phyloP scores from a whole-genome alignment of 129 eudicot species.

The Tagetes patula region DNA sequence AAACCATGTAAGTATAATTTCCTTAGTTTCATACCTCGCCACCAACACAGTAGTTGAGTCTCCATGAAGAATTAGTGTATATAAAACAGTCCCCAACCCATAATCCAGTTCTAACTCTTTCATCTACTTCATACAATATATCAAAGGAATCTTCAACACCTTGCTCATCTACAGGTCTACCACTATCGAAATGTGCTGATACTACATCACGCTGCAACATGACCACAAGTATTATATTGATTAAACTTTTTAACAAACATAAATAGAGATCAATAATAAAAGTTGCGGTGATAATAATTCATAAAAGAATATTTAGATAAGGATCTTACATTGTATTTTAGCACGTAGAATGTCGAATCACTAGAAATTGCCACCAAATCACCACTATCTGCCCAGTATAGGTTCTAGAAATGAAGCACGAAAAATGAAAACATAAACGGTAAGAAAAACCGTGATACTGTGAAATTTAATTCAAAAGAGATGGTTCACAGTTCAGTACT shows the following conservation, averaged over 20 bases:
- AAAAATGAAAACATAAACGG: conserved; percentile 15
- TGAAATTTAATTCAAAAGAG: neutral
- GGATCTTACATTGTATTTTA: conserved; percentile 74
- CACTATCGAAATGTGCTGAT: conserved; percentile 84
- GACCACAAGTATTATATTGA: conserved; percentile 11
- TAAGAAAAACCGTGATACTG: neutral
- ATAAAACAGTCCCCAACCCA: conserved; percentile 99
- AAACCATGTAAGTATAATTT: neutral
- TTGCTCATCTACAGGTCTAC: conserved; percentile 85
- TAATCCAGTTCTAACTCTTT: conserved; percentile 91
- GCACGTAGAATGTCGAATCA: conserved; percentile 80
- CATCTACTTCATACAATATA: conserved; percentile 79
- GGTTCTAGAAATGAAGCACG: conserved; percentile 48
- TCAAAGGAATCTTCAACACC: conserved; percentile 94
- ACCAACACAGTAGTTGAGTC: conserved; percentile 97
- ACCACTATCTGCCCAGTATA: conserved; percentile 99
- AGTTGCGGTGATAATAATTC: neutral
- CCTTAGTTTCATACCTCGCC: conserved; percentile 73
- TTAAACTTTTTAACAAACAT: neutral
- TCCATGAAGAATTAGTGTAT: conserved; percentile 93
- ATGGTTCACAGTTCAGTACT: conserved; percentile 38
- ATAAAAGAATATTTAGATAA: neutral
- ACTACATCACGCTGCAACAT: conserved; percentile 88
- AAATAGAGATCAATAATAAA: neutral
- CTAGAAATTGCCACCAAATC: conserved; percentile 91